Base-by-base conservation (phyloP, 148 eudicot genomes). In the Persicaria tinctoria region DNA sequence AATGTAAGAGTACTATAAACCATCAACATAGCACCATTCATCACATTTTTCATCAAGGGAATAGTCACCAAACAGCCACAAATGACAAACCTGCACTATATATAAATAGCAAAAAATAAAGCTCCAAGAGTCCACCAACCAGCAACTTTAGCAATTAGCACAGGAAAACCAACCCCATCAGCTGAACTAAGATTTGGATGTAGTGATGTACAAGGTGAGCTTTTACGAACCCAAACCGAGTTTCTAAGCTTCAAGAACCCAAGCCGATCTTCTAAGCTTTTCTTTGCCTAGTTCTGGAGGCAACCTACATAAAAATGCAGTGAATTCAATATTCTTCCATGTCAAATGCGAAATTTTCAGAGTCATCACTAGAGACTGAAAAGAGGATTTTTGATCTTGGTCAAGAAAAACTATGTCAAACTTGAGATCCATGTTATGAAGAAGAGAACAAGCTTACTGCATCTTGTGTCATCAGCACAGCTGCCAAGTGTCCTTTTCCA, bases 211-310 rank as follows among this genome's bases (percentile, higher is more conserved):
- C 47, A 66, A 66, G 41, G 48, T 9, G 18, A n/a, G 6, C 47
- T 13, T 17, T 47, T 32, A 72, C 51, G 74, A 72, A 51, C 60
- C 60, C 17, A 27, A 50, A 44, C 16, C 45, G 74, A 17, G 18
- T 3, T 41, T 13, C 27, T 23, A 46, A 41, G 2, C 47, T 13
- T 17, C 70, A 72, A 72, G 74, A 72, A 51, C 60, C 27, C 17
- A 27, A 50, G 57, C 16, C 45, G 74, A 17, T 8, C 8, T 41
- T 13, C 27, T 12, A 72, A 7, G 59, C 74, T 72, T 50, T 72
- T 59, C 45, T 20, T 72, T 18, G 55, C 74, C 74, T 51, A 72
- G 74, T 72, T 51, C 74, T 48, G n/a, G 56, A 48, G 54, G 56
- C 55, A 72, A 50, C 45, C 74, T 72, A 53, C 32, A 72, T 8